phyloP scores from a whole-genome alignment of 1,284 basidiomycete genomes.

The Trametes versicolor region DNA sequence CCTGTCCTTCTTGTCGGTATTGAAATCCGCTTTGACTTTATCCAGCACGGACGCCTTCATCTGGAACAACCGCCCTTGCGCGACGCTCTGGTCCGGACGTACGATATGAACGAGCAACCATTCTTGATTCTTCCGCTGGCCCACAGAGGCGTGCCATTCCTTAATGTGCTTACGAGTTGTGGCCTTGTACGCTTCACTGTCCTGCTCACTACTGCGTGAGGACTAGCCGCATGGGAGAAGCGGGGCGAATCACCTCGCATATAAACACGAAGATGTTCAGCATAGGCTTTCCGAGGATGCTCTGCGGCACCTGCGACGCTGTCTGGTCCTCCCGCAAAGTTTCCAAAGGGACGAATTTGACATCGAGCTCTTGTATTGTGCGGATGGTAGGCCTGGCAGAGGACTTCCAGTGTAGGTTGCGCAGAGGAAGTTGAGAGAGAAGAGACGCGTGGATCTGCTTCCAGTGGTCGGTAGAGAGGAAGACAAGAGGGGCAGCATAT shows the following conservation, averaged over 20 bases:
- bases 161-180: constrained; percentile 87
- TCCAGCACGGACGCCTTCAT: constrained; percentile 88
- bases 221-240: neutral
- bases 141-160: constrained; percentile 84
- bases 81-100: constrained; percentile 68
- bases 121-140: constrained; percentile 83
- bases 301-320: constrained; percentile 79
- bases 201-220: constrained; percentile 56
- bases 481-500: constrained; percentile 69
- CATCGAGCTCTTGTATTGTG: constrained; percentile 88
- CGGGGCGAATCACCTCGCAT: constrained; percentile 75
- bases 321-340: constrained; percentile 71
- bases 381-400: constrained; percentile 72
- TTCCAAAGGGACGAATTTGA: constrained; percentile 79
- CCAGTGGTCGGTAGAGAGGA: constrained; percentile 76
- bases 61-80: constrained; percentile 77
- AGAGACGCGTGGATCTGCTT: constrained; percentile 74
- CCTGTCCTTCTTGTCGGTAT: constrained; percentile 89
- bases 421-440: constrained; percentile 81
- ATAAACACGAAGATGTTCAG: constrained; percentile 87
- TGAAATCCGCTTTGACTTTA: constrained; percentile 94
- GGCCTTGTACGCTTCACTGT: constrained; percentile 85
- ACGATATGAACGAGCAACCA: constrained; percentile 91
- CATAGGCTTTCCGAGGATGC: constrained; percentile 86
- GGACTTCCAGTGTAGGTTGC: constrained; percentile 92